Evolutionary conservation across 129 eudicot species (phyloP), one percentile per base, ranked within the genome.

Genomic region (Dittrichia graveolens): DNA sequence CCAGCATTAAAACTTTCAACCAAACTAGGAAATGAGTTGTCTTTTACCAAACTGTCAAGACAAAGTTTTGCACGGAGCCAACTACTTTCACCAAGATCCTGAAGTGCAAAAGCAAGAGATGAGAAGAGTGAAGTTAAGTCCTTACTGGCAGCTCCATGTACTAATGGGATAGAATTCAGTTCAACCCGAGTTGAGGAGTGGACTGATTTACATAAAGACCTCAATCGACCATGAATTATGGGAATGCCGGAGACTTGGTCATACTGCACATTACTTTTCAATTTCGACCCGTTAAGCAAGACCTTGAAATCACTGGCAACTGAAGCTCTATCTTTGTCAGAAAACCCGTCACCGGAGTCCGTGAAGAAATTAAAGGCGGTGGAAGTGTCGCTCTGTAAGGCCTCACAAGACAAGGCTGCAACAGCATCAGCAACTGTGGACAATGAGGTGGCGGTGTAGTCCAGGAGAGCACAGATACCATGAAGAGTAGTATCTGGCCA

Each of bases 281-380:
- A 60, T 72, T 88, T 90, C 4, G 99, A 95, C 3, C 94, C 96
- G 5, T 86, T 90, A 16, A 95, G 85, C 58, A 90, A 83, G 3
- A 88, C 89, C 84, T 80, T 90, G 35, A 88, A 78, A 72, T 90
- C 97, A 62, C 84, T 66, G 3, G 94, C 96, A 3, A 90, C 97
- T 0, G 85, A 78, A 53, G 85, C 86, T 24, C 78, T 79, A 50
- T 90, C 96, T 79, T 94, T 94, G 55, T 77, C 79, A 3, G 86
- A 76, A 3, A 82, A 84, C 19, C 96, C 97, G 57, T 88, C 97
- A 41, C 97, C 99, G 1, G 97, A 87, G 64, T 90, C 96, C 6
- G 76, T 76, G 71, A 84, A 76, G 6, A 45, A 63, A 83, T 69
- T 73, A 13, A 94, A 86, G 7, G 86, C 77, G 1, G 83, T 46